These are phyloP conservation scores for Eutrema salsugineum DNA, from an alignment of 441 rosid genomes.

Conservation along the genomic window DNA sequence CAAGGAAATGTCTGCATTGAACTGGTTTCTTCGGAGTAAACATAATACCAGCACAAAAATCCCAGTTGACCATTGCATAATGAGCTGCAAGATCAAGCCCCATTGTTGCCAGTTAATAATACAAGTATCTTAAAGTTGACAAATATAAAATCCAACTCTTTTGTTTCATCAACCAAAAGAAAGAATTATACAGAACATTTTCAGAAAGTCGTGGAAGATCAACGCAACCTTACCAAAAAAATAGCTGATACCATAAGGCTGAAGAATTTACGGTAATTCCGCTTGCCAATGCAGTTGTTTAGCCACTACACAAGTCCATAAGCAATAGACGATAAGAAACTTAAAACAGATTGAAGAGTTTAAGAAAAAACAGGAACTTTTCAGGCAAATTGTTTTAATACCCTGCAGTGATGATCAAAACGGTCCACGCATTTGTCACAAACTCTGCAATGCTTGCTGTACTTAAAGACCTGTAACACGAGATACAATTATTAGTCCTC, in stretches of 20 bases:
- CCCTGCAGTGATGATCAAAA: conserved; percentile 99
- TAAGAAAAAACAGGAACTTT: neutral
- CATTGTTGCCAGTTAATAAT: conserved; percentile 48
- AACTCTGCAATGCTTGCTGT: conserved; percentile 98
- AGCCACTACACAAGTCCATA: conserved; percentile 69
- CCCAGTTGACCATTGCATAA: conserved; percentile 93
- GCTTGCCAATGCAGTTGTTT: conserved; percentile 92
- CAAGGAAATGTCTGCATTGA: conserved; percentile 61
- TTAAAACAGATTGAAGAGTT: neutral
- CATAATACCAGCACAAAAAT: conserved; percentile 81
- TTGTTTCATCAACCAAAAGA: neutral
- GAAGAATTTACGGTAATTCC: conserved; percentile 87
- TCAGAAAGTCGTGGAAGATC: neutral
- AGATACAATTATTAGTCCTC: neutral
- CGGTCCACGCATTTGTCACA: conserved; percentile 95
- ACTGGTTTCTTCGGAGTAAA: conserved; percentile 71
- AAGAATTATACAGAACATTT: neutral
- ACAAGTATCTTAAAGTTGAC: conserved; percentile 37
- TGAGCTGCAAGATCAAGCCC: conserved; percentile 95
- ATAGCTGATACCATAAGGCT: conserved; percentile 88
- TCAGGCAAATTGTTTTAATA: conserved; percentile 17
- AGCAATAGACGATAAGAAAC: conserved; percentile 6
- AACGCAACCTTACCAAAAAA: conserved; percentile 65
- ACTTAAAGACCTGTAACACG: conserved; percentile 74
- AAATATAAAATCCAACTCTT: conserved; percentile 33